Base-by-base conservation (phyloP, 345 rosid genomes). In the Orychophragmus violaceus region DNA sequence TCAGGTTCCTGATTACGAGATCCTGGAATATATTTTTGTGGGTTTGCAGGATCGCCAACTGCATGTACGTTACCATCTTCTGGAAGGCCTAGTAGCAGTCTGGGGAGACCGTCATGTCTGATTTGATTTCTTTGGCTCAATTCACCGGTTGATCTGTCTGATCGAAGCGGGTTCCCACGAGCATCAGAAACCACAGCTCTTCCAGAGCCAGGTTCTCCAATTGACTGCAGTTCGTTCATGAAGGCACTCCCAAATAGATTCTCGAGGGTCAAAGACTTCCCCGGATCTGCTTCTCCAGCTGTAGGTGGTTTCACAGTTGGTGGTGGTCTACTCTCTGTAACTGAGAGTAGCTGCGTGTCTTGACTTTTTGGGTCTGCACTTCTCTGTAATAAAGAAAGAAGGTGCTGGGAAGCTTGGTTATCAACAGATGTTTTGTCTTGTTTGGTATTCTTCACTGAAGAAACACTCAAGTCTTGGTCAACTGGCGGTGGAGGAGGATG, bases 241-340 rank as follows among this genome's bases (percentile, higher is more conserved):
- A 94, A 88, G 72, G 96, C 95, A 62, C 88, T 79, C 41, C 99
- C 99, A 71, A 94, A 94, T 60, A 94, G 93, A 70, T 91, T 73
- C 80, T 88, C 99, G 29, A 94, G 97, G 64, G 99, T 90, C 79
- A 87, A 73, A 57, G 76, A 74, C 78, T 87, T 85, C 62, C 82
- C 84, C 29, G 72, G 62, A 50, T 60, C 80, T 48, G 68, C 64
- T 52, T 74, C 90, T 70, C 62, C 79, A 23, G 82, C 76, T 35
- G 81, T 71, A 27, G 8, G 30, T 30, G 44, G 52, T 50, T 66
- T 65, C 62, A 50, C 17, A 39, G 77, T 16, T 33, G 68, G 64
- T 44, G 69, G 52, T 54, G 64, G 62, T 66, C 50, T 67, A 44
- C 66, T 59, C 12, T 81, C 94, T n/a, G 62, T 50, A 61, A 62